These are phyloP conservation scores for Coprinopsis strossmayeri DNA, from an alignment of 768 basidiomycete genomes.

Conservation along the genomic window DNA sequence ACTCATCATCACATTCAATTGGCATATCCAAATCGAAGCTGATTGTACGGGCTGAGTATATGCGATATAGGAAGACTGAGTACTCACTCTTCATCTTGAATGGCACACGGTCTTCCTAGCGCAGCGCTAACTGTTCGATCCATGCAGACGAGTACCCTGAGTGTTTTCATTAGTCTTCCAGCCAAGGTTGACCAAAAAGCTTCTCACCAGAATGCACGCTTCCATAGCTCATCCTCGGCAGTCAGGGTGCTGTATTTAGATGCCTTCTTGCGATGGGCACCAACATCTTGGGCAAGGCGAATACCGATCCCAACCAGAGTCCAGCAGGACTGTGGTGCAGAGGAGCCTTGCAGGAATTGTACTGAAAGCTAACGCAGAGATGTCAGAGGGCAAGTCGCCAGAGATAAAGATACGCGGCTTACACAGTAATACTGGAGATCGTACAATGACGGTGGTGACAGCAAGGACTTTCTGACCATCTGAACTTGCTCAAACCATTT, in stretches of 20 bases:
- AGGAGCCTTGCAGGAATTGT: constrained; percentile 48
- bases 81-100: constrained; percentile 74
- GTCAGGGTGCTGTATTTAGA: constrained; percentile 28
- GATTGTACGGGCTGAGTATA: not conserved
- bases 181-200: not conserved
- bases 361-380: constrained; percentile 37
- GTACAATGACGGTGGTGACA: constrained; percentile 58
- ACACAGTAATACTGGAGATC: constrained; percentile 68
- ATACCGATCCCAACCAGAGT: constrained; percentile 65
- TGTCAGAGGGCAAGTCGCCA: not conserved
- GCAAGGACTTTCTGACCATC: constrained; percentile 53
- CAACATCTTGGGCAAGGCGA: constrained; percentile 71
- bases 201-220: constrained; percentile 56
- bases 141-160: constrained; percentile 49
- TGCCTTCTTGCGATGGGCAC: constrained; percentile 52
- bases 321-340: constrained; percentile 63
- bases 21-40: constrained; percentile 74
- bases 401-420: constrained; percentile 18
- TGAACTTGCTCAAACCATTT: constrained; percentile 67
- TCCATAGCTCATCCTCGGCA: constrained; percentile 68
- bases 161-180: not conserved
- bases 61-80: not conserved
- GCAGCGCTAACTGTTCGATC: constrained; percentile 46
- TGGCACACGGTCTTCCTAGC: constrained; percentile 68
- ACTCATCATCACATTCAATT: constrained; percentile 64